Evolutionary conservation across 192 early-diverging fungal species (phyloP), one percentile per base, ranked within the genome.

Genomic region (Coemansia sp.): DNA sequence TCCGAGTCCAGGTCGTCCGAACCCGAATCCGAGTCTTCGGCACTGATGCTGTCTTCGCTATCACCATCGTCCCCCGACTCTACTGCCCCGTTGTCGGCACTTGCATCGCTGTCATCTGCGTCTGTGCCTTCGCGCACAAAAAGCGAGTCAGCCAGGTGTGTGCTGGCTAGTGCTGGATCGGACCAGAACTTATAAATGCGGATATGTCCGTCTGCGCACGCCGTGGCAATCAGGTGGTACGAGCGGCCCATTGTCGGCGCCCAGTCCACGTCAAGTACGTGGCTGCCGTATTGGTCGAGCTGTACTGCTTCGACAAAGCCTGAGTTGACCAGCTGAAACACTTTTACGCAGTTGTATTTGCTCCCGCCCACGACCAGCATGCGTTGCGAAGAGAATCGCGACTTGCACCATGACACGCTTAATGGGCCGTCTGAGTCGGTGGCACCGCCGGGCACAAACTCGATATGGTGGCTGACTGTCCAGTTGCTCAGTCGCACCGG

Each of bases 321-420:
- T 54, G 48, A 61, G 48, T 32, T 62, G 41, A 51, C 59, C n/a
- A 66, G 58, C 62, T 71, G 64, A 50, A 51, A 73, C 49, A 90
- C 86, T 76, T 85, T 87, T 26, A 91, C 92, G 8, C 75, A 67
- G 73, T 88, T 90, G 27, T 92, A 90, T 55, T 88, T 90, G 27
- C 93, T 92, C 64, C 92, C 87, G 4, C 93, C 93, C 16, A 98
- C 87, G 3, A 85, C 93, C 34, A 80, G 73, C 73, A 98, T 88
- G 87, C 90, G 89, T 18, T 85, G 85, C 6, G 88, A 80, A 1
- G 85, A 73, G 58, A 87, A 89, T 31, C 90, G 86, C 22, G 92
- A 90, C 23, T 91, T 88, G 74, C 90, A 94, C 95, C 95, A 98
- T 12, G 89, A 87, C 25, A 98, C 50, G 53, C 90, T 92, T 62